Evolutionary conservation across 257 asterid species (phyloP), one percentile per base, ranked within the genome.

Genomic region (Solanum dulcamara): DNA sequence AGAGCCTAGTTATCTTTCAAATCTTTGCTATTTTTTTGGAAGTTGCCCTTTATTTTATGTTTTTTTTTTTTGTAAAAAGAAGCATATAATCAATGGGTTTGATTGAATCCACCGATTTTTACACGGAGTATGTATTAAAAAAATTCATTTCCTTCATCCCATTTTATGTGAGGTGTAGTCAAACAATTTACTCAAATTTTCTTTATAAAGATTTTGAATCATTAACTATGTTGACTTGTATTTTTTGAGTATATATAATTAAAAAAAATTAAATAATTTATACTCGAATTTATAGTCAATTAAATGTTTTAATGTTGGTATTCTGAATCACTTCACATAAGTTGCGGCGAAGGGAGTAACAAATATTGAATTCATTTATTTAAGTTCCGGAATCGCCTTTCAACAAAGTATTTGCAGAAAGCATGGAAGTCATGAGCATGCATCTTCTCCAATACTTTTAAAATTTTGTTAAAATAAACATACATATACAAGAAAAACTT

Each of bases 231-330:
- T 53, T 51, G 6, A 6, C 59, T 51, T 53, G 60, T 53, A 53
- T 4, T 53, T 53, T 53, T 53, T 53, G 60, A 53, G 7, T 53
- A 2, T 51, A 51, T 0, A 51, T 51, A 51, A 51, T 51, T 53
- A 0, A 53, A 17, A 6, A 0, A 17, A 2, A 17, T 53, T 18
- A 4, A 18, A 53, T n/a, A 0, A 53, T 18, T 10, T 53, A 51
- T 51, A 17, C 59, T 17, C n/a, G 59, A 51, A 53, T 53, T 53
- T 24, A 18, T 53, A 53, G 60, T 53, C 60, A 53, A 18, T 17
- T 50, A 15, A 18, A 10, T 53, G 60, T 53, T 53, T 7, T 18
- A 18, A 53, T 53, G 24, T 0, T 6, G 4, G 1, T 51, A 51
- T 51, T 51, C 0, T 51, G 10, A 51, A 51, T 51, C 18, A 10